A percentile compares a stretch with the other conserved stretches of the same genome.
Conservation (phyloP, 805 yeast species). For the Candida piceae region DNA sequence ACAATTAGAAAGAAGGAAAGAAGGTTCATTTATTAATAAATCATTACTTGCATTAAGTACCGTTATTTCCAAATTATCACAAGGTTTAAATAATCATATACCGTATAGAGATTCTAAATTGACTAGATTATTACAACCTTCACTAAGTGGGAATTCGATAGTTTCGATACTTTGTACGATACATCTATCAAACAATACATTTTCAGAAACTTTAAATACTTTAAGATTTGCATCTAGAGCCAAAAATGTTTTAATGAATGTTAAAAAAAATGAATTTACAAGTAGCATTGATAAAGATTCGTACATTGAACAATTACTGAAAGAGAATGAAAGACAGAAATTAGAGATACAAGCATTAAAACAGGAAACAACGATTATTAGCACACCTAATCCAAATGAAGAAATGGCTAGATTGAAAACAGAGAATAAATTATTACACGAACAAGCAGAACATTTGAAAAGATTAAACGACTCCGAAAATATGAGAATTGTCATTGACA, state of each 20-base stretch:
- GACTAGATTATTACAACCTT: constrained; percentile 86
- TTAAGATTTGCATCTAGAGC: constrained; percentile 91
- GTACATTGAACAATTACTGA: constrained; percentile 50
- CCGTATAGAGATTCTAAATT: constrained; percentile 93
- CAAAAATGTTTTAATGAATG: constrained; percentile 72
- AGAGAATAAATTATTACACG: constrained; percentile 61
- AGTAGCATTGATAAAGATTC: constrained; percentile 38
- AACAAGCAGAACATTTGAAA: constrained; percentile 63
- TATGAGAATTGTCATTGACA: constrained; percentile 39
- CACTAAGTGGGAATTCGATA: constrained; percentile 79
- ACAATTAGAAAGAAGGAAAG: constrained; percentile 78
- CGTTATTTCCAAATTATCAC: constrained; percentile 73
- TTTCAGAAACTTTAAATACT: constrained; percentile 82
- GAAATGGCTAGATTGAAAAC: constrained; percentile 42
- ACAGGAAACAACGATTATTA: not conserved
- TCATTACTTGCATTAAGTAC: constrained; percentile 86
- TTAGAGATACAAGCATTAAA: constrained; percentile 43
- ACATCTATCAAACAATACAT: constrained; percentile 53
- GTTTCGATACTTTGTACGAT: constrained; percentile 86
- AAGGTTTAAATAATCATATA: constrained; percentile 46
- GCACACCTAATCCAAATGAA: constrained; percentile 14
- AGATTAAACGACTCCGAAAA: constrained; percentile 48
- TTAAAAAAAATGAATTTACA: constrained; percentile 45
- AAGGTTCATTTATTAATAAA: constrained; percentile 89
- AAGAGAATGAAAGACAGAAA: constrained; percentile 58